Conservation (phyloP, 768 basidiomycete species). For the Serendipita indica region DNA sequence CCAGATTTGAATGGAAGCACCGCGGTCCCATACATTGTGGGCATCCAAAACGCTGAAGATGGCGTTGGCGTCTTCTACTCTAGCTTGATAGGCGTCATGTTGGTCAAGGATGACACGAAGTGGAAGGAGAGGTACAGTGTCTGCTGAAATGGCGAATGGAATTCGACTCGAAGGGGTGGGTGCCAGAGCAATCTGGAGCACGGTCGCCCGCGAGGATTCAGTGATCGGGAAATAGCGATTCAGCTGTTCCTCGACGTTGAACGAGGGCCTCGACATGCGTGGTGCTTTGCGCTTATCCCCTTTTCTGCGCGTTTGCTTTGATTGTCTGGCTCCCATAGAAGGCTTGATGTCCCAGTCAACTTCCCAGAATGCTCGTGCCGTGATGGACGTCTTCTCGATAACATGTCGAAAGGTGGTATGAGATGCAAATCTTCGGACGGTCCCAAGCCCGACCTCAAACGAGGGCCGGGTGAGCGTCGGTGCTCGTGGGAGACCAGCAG, state of each 20-base stretch:
- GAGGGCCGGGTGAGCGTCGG: constrained; percentile 32
- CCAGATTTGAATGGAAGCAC: constrained; percentile 47
- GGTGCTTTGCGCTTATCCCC: constrained; percentile 18
- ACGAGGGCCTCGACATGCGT: constrained; percentile 18
- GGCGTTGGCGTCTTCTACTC: constrained; percentile 48
- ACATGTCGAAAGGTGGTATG: constrained; percentile 66
- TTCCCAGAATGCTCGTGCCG: constrained; percentile 57
- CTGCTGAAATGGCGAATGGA: constrained; percentile 30
- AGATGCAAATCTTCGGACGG: constrained; percentile 60
- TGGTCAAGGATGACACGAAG: constrained; percentile 36
- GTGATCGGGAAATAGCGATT: constrained; percentile 40
- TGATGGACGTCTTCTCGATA: constrained; percentile 66
- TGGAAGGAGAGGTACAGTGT: constrained; percentile 33
- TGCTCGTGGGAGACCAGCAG: constrained; percentile 12
- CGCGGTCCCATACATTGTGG: constrained; percentile 49
- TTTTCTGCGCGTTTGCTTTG: neutral
- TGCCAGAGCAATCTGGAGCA: constrained; percentile 59
- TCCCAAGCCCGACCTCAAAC: constrained; percentile 59
- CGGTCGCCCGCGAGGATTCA: constrained; percentile 36
- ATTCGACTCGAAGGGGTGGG: constrained; percentile 56
- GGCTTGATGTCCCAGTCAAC: constrained; percentile 44
- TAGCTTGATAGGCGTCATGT: constrained; percentile 38
- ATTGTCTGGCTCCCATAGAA: neutral
- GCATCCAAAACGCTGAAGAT: constrained; percentile 59
- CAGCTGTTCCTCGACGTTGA: constrained; percentile 26